Evolutionary conservation across 23 red algal genomes (phyloP).

Genomic region (Gracilaria domingensis): DNA sequence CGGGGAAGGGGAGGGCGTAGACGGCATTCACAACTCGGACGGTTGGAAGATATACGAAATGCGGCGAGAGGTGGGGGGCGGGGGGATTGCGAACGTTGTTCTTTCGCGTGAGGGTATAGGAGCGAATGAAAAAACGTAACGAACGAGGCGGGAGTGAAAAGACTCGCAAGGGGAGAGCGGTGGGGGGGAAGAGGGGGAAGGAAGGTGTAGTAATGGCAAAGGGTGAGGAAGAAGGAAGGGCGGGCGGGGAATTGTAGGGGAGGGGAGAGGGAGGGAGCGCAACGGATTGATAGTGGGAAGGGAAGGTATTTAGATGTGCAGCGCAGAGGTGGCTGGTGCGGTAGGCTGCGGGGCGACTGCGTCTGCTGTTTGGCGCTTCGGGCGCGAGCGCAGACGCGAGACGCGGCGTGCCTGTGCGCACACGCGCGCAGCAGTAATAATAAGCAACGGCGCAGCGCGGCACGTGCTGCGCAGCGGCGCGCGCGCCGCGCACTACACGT

Average conservation of each 20-base stretch:
- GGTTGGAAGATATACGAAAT: neutral
- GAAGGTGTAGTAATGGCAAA: neutral
- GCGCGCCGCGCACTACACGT: neutral
- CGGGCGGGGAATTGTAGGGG: neutral
- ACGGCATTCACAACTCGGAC: neutral
- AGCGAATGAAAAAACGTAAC: neutral
- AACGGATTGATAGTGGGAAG: conserved; percentile 16
- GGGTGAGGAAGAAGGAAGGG: neutral
- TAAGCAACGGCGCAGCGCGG: neutral
- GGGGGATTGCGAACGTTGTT: neutral
- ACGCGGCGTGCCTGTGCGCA: neutral
- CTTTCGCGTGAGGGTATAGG: neutral
- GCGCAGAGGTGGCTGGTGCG: neutral
- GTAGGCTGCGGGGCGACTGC: neutral
- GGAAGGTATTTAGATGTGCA: conserved; percentile 7
- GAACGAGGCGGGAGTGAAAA: neutral
- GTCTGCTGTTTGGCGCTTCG: neutral
- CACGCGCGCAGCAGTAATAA: too few species aligned
- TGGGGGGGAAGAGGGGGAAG: neutral
- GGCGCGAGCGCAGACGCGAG: conserved; percentile 3
- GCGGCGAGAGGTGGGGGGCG: neutral
- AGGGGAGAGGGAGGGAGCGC: neutral
- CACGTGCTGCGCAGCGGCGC: neutral
- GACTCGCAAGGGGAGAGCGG: neutral
- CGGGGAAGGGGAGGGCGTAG: neutral